Percentiles rank a stretch among this genome's conserved stretches.
Evolutionary conservation across 2,329 filamentous ascomycete species (phyloP).

Genomic region (Ophiostoma australiae): DNA sequence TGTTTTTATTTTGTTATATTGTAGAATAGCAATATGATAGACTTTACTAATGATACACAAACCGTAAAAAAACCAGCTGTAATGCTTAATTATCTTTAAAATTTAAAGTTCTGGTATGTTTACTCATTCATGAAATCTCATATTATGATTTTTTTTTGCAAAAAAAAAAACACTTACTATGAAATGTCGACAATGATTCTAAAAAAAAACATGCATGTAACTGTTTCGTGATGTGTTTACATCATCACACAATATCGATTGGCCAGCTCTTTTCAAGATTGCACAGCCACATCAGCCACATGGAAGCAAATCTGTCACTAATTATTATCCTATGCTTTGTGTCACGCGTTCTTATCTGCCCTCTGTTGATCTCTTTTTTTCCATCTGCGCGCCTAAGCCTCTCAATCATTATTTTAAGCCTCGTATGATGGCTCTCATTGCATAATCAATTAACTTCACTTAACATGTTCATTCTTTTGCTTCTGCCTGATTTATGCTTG

Average conservation of each 20-base stretch:
- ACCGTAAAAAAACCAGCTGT: no score
- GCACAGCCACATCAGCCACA: slow-evolving; percentile 7
- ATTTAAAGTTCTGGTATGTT: no score
- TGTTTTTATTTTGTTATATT: not conserved
- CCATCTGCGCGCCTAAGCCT: not conserved
- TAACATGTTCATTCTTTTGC: not conserved
- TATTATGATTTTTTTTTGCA: no score
- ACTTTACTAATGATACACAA: not conserved
- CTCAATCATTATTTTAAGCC: not conserved
- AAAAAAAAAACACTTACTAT: no score
- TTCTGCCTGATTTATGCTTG: not conserved
- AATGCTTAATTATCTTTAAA: no score
- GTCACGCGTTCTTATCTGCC: not conserved
- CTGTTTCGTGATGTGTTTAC: not conserved
- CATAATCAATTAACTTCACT: not conserved
- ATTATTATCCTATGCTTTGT: not conserved
- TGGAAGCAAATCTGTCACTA: not conserved
- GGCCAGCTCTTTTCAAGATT: not conserved
- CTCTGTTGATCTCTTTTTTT: not conserved
- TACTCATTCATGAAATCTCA: no score
- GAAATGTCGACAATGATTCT: no score
- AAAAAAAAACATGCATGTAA: no score
- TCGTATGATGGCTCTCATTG: not conserved
- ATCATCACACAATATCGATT: not conserved
- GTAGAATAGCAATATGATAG: not conserved